Base-by-base conservation (phyloP, 2,329 filamentous ascomycete genomes). In the Ophiostoma australiae region DNA sequence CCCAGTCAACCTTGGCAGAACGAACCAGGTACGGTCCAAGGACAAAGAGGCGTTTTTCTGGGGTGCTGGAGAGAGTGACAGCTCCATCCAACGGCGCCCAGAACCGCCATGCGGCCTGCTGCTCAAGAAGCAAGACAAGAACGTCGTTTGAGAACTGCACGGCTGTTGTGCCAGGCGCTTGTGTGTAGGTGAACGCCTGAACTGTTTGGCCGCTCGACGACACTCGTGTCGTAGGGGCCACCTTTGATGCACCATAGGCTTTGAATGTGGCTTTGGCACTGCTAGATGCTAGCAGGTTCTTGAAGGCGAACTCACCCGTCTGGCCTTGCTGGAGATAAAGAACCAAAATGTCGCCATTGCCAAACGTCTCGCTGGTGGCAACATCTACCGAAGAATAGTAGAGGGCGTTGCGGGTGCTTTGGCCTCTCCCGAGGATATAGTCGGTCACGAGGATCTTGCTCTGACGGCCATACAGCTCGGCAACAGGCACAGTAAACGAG, bases 361-460 rank as follows among this genome's bases (percentile, higher is more conserved):
- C 92, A 35, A 74, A 72, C 4, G 67, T 20, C 33, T 63, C 71
- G 44, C 70, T 73, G 8, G 72, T 91, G 73, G 89, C 87, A 33
- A 92, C 85, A 75, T 92, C 90, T 0, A 88, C 88, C 1, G 90
- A 89, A 0, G 87, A 91, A 78, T 91, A 92, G 0, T 91, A 77
- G 20, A 92, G 76, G 1, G 61, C 68, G 31, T 65, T 81, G 20
- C 58, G 23, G 0, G 81, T 85, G 33, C 37, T 61, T 0, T 4
- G 33, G 20, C 63, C 3, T 11, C 67, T 79, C 0, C 87, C 88
- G 67, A 91, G 79, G 15, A 85, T 81, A 72, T 91, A 92, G 74
- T 92, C 88, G 0, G 85, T 87, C 4, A 91, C 85, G 75, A 90
- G 87, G 61, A 90, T 84, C 78, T 87, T 91, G 0, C 89, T 90